Evolutionary conservation across 2,329 filamentous ascomycete genomes (phyloP), one percentile per base, ranked within the genome.

Genomic region (Lecanoromycetidae sp.): DNA sequence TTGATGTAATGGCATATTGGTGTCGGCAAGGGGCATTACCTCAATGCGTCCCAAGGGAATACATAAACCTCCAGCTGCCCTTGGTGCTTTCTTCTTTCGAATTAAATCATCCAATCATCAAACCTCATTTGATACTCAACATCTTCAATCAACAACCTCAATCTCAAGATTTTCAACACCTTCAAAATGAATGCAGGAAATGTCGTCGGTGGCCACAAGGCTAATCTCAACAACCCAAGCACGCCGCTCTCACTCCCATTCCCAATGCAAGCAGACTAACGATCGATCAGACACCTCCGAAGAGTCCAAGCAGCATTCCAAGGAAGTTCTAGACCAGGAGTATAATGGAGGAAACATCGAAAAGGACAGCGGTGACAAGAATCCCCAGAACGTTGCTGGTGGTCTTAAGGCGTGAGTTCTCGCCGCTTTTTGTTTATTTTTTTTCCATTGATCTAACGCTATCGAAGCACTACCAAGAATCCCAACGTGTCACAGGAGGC

Each of bases 141-240:
- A n/a, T n/a, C n/a, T n/a, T n/a, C n/a, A n/a, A n/a, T n/a, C n/a
- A 34, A 5, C 30, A 4, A 34, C 30, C 19, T 34, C 30, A 34
- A n/a, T 34, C 10, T 34, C 30, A 34, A 34, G 5, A 34, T 34
- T 13, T 34, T n/a, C 33, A 15, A 5, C 46, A 46, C 20, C 48
- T 52, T 51, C 60, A 69, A 54, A 33, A 74, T 73, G 69, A 64
- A 66, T 52, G 65, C 71, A 54, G 66, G 69, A 61, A 71, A 76
- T 52, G 57, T 75, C 53, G 68, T 71, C 54, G 72, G 71, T 50
- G 74, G 74, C 60, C 74, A 78, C 69, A 78, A 79, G 68, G 74
- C 74, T 49, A 74, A 69, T 58, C 56, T 77, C 51, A 71, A 70
- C 60, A 77, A 76, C 65, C 71, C 74, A 54, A 74, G 62, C 63